Evolutionary conservation across 163 green algal genomes (phyloP).

Genomic region (Volvox carteri): DNA sequence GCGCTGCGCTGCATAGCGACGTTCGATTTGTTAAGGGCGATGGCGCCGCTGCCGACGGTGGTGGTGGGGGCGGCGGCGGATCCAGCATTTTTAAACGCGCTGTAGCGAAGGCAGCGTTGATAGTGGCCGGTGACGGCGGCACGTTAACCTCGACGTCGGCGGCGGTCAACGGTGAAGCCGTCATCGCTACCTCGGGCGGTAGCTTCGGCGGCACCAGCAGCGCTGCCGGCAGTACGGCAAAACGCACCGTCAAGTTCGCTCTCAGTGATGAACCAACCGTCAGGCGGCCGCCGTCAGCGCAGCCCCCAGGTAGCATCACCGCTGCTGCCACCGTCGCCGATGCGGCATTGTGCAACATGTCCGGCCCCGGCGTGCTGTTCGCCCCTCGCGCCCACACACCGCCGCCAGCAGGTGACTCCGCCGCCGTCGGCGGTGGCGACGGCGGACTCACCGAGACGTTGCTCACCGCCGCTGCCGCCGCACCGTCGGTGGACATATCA

Average conservation of each 20-base stretch:
- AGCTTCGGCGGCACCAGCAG: slow-evolving; percentile 23
- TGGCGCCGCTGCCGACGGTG: not conserved
- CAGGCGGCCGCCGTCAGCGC: not conserved
- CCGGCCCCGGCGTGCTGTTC: not conserved
- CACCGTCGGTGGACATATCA: not conserved
- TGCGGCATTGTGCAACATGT: no score
- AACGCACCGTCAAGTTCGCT: slow-evolving; percentile 40
- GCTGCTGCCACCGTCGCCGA: not conserved
- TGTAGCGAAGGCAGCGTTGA: not conserved
- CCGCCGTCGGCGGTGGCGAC: not conserved
- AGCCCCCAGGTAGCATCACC: not conserved
- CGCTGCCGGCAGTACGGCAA: not conserved
- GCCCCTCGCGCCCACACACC: not conserved
- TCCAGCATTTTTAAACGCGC: not conserved
- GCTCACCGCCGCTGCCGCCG: not conserved
- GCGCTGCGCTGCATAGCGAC: not conserved
- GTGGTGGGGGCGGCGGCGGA: no score
- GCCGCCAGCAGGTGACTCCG: not conserved
- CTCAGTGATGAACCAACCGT: not conserved
- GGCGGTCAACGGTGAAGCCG: not conserved
- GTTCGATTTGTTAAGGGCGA: not conserved
- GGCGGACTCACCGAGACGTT: not conserved
- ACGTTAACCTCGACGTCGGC: not conserved
- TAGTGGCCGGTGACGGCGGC: not conserved
- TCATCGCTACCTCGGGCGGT: not conserved